phyloP scores from a whole-genome alignment of 1,284 basidiomycete species.

The Thelephora terrestris region DNA sequence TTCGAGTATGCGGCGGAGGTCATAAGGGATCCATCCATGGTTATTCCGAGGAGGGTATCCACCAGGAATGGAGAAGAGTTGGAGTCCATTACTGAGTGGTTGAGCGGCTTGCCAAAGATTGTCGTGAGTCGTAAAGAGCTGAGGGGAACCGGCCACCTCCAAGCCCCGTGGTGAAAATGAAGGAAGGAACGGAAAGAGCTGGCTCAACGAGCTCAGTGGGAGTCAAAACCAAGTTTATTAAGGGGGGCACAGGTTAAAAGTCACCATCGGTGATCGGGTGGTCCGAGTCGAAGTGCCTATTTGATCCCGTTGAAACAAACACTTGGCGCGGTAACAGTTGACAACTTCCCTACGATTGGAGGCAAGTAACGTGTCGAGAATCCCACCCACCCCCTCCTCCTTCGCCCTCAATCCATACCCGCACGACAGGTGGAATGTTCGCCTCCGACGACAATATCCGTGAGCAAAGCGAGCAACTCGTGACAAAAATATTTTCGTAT shows the following conservation, averaged over 20 bases:
- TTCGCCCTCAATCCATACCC: slow-evolving; percentile 35
- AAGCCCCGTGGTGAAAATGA: too few species aligned
- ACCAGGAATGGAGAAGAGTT: too few species aligned
- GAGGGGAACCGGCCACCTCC: too few species aligned
- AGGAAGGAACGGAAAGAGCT: too few species aligned
- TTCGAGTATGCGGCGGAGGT: too few species aligned
- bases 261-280: too few species aligned
- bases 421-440: slow-evolving; percentile 59
- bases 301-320: neutral
- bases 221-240: neutral
- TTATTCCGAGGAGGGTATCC: too few species aligned
- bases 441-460: slow-evolving; percentile 57
- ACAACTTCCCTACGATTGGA: slow-evolving; percentile 19
- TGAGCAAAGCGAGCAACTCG: slow-evolving; percentile 44
- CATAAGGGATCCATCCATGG: too few species aligned
- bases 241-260: neutral
- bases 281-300: too few species aligned
- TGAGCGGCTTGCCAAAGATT: too few species aligned
- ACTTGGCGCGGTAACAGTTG: neutral
- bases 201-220: neutral
- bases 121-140: too few species aligned
- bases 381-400: slow-evolving; percentile 32
- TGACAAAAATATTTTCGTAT: slow-evolving; percentile 51
- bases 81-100: too few species aligned
- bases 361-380: slow-evolving; percentile 42